Conservation (phyloP, 495 filamentous ascomycete genomes). For the Neurospora terricola region DNA sequence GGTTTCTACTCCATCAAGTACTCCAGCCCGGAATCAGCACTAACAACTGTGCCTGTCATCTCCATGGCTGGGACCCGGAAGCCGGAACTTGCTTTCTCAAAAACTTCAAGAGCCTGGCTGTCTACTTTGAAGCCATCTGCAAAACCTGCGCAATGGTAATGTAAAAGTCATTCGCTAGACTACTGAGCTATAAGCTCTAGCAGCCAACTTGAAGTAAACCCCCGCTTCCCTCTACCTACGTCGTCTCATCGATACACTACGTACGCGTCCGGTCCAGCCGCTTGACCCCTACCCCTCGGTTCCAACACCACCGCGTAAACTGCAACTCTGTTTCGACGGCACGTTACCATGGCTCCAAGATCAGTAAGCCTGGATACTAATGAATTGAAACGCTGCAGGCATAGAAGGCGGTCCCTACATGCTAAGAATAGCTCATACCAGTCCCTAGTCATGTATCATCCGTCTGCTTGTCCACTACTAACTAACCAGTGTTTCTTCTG, state of each 20-base stretch:
- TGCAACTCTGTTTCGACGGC: constrained; percentile 29
- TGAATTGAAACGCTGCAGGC: constrained; percentile 29
- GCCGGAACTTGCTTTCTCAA: not conserved
- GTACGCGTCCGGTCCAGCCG: constrained; percentile 2
- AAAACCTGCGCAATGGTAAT: not conserved
- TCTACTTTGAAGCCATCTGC: not conserved
- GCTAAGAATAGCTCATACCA: constrained; percentile 28
- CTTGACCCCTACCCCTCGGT: constrained; percentile 2
- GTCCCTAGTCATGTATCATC: constrained; percentile 20
- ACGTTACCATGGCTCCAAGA: constrained; percentile 30
- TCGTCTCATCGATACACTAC: not conserved
- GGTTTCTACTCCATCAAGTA: not conserved
- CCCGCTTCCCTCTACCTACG: not conserved
- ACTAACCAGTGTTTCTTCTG: constrained; percentile 9
- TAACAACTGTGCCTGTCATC: not conserved
- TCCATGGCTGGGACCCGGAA: not conserved
- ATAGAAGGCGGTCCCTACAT: constrained; percentile 29
- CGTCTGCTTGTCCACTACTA: constrained; percentile 9
- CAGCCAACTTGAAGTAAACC: not conserved
- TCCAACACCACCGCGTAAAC: constrained; percentile 6
- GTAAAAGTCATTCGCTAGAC: not conserved
- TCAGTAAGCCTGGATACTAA: constrained; percentile 29
- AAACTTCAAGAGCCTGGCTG: not conserved
- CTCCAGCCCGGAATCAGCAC: not conserved
- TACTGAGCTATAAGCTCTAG: not conserved